Percentiles rank a stretch among this genome's conserved stretches.
Evolutionary conservation across 768 basidiomycete species (phyloP).

Genomic region (Kwoniella shandongensis): DNA sequence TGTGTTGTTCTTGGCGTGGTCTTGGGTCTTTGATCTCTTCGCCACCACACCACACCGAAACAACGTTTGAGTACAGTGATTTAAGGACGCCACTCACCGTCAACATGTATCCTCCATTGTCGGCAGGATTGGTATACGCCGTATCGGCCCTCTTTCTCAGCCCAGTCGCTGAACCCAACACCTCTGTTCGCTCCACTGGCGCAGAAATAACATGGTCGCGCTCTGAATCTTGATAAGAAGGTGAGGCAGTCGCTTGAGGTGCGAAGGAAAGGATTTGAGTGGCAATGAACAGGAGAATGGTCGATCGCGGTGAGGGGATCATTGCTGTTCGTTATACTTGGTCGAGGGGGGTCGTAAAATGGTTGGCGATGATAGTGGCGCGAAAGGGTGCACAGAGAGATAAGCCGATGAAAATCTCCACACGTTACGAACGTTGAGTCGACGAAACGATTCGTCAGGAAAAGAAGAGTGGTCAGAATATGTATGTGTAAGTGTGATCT

Average conservation of each 20-base stretch:
- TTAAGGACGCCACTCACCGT: slow-evolving; percentile 60
- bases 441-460: no score
- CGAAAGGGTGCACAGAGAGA: no score
- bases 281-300: slow-evolving; percentile 15
- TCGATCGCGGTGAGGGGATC: slow-evolving; percentile 6
- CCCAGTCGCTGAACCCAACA: slow-evolving; percentile 18
- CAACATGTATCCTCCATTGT: slow-evolving; percentile 66
- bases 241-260: not conserved
- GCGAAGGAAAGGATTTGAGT: slow-evolving; percentile 13
- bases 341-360: no score
- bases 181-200: slow-evolving; percentile 1
- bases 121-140: slow-evolving; percentile 63
- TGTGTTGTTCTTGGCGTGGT: not conserved
- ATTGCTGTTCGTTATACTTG: no score
- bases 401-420: no score
- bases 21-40: not conserved
- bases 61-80: not conserved
- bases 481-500: no score
- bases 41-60: not conserved
- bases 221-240: not conserved
- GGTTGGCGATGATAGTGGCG: no score
- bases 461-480: no score
- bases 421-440: no score
- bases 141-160: slow-evolving; percentile 34
- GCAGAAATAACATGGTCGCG: slow-evolving; percentile 1